Percentiles rank a stretch among this genome's conserved stretches.
These are phyloP conservation scores for Aspergillus biplanus DNA, from an alignment of 495 filamentous ascomycete genomes.

Conservation along the genomic window DNA sequence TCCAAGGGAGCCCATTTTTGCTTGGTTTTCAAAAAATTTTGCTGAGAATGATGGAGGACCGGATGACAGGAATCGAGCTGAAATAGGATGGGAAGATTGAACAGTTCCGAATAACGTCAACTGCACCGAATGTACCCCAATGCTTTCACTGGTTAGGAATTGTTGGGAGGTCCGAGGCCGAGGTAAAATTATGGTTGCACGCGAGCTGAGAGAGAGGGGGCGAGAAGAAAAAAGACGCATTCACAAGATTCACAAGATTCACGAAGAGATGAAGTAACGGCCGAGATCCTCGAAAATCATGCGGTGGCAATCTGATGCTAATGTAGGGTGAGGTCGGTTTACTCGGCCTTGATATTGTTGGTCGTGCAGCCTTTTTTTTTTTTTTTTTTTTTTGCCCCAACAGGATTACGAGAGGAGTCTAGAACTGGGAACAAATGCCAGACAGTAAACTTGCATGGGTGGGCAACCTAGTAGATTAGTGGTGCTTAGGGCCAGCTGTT, in stretches of 20 bases:
- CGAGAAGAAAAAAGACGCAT: conserved; percentile 27
- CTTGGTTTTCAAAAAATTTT: background rate
- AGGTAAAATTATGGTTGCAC: conserved; percentile 25
- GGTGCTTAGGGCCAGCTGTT: background rate
- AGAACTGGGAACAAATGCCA: conserved; percentile 8
- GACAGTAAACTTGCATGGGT: conserved; percentile 8
- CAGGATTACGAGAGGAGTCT: conserved; percentile 4
- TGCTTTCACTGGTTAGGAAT: conserved; percentile 18
- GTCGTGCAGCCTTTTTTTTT: conserved; percentile 25
- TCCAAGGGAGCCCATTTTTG: conserved; percentile 47
- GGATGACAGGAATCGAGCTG: conserved; percentile 22
- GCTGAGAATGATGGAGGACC: conserved; percentile 20
- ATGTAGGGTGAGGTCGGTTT: conserved; percentile 7
- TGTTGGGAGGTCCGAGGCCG: conserved; percentile 23
- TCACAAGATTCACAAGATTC: conserved; percentile 19
- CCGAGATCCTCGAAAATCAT: background rate
- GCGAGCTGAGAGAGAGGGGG: conserved; percentile 16
- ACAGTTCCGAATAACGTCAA: conserved; percentile 2
- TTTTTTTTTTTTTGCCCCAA: conserved; percentile 19
- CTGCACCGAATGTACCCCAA: conserved; percentile 4
- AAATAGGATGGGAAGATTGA: conserved; percentile 15
- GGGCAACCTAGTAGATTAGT: conserved; percentile 6
- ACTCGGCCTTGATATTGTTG: conserved; percentile 23
- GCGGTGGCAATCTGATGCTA: conserved; percentile 23
- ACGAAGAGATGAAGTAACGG: conserved; percentile 9